Percentiles rank a stretch among this genome's conserved stretches.
Conservation (phyloP, 192 early-diverging fungal genomes). For the Gigaspora rosea region DNA sequence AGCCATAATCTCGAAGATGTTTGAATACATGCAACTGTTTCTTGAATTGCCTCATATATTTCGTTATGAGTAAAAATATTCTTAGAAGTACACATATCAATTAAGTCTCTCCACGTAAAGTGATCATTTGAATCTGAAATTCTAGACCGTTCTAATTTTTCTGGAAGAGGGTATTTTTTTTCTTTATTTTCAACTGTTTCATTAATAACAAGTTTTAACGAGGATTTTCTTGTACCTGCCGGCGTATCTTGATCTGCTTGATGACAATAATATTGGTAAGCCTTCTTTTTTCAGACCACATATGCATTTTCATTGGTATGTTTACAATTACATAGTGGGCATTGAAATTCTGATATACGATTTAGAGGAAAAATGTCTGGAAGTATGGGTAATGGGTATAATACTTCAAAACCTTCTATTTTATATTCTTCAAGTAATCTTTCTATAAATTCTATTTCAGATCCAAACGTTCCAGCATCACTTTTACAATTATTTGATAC, state of each 20-base stretch:
- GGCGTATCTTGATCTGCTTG: not conserved
- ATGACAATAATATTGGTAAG: not conserved
- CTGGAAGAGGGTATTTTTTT: not conserved
- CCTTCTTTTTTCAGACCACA: conserved; percentile 4
- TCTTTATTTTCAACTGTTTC: not conserved
- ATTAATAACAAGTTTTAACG: not conserved
- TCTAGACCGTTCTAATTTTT: not conserved
- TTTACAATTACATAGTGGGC: not conserved
- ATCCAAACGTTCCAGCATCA: not conserved
- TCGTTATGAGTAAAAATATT: not conserved
- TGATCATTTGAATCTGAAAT: conserved; percentile 12
- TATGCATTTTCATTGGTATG: conserved; percentile 21
- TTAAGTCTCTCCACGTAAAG: not conserved
- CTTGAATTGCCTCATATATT: conserved; percentile 7
- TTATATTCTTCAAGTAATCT: not conserved
- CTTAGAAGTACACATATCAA: not conserved
- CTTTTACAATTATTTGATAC: not conserved
- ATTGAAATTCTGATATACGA: not conserved
- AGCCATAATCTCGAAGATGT: conserved; percentile 18
- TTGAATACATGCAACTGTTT: not conserved
- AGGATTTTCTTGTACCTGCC: not conserved
- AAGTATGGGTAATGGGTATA: not conserved
- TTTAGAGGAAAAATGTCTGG: not conserved
- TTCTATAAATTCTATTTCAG: not conserved
- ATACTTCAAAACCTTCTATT: conserved; percentile 13